Evolutionary conservation across 805 yeast genomes (phyloP).

Genomic region (Yueomyces sinensis): DNA sequence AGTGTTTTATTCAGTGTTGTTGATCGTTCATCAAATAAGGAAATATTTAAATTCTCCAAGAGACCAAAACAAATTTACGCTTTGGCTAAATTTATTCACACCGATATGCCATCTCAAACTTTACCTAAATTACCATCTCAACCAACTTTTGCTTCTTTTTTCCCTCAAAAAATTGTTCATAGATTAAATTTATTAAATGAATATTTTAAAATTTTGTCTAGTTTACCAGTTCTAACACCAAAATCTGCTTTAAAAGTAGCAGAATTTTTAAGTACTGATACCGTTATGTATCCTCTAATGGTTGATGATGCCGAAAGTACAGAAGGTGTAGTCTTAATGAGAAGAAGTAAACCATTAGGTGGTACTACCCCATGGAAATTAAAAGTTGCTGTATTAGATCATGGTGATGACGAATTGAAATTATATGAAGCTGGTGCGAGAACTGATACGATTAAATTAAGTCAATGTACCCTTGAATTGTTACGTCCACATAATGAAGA

Average conservation of each 20-base stretch:
- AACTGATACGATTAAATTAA: conserved; percentile 29
- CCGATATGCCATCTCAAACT: conserved; percentile 9
- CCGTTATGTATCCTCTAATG: conserved; percentile 47
- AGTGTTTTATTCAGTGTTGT: conserved; percentile 46
- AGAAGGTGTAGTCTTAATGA: conserved; percentile 52
- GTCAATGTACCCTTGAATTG: conserved; percentile 26
- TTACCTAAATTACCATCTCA: conserved; percentile 33
- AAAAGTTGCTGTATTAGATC: conserved; percentile 54
- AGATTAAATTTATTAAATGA: conserved; percentile 43
- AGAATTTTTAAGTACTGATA: conserved; percentile 52
- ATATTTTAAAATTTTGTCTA: conserved; percentile 44
- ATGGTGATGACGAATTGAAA: conserved; percentile 32
- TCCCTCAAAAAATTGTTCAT: conserved; percentile 52
- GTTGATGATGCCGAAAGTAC: conserved; percentile 20
- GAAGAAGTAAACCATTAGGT: conserved; percentile 40
- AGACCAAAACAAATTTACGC: conserved; percentile 41
- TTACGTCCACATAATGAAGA: conserved; percentile 17
- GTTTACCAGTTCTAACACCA: conserved; percentile 45
- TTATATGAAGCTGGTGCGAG: conserved; percentile 41
- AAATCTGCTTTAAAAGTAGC: conserved; percentile 41
- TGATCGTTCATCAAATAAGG: conserved; percentile 47
- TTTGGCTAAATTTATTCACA: conserved; percentile 45
- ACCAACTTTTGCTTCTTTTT: conserved; percentile 31
- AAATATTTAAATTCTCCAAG: conserved; percentile 65
- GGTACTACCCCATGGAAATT: conserved; percentile 55